Conservation (phyloP, 768 basidiomycete species). For the Mycena pura region DNA sequence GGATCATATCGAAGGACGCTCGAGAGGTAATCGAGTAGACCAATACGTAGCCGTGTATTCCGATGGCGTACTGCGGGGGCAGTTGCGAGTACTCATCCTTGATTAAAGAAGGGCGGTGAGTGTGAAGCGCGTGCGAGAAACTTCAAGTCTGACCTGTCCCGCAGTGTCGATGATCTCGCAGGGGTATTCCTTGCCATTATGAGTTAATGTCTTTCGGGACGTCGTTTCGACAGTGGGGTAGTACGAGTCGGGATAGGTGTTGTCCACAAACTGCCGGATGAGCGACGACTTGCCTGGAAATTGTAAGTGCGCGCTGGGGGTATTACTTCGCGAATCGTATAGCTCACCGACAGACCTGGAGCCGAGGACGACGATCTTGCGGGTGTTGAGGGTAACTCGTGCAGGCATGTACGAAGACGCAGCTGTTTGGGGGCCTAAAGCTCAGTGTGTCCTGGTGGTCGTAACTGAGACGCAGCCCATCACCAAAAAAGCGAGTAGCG, state of each 20-base stretch:
- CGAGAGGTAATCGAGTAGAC: constrained; percentile 93
- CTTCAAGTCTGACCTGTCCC: constrained; percentile 74
- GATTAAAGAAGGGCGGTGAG: constrained; percentile 9
- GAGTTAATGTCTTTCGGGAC: constrained; percentile 82
- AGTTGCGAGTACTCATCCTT: constrained; percentile 97
- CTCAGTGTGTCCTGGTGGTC: too few species aligned
- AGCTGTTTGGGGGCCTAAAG: background rate
- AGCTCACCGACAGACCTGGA: constrained; percentile 88
- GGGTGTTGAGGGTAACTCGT: constrained; percentile 14
- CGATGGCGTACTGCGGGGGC: constrained; percentile 92
- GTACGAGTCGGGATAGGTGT: constrained; percentile 90
- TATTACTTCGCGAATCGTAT: too few species aligned
- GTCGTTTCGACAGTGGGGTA: constrained; percentile 95
- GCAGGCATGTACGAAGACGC: background rate
- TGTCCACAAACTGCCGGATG: constrained; percentile 91
- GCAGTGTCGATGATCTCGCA: constrained; percentile 99
- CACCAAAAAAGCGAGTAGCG: too few species aligned
- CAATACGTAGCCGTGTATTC: constrained; percentile 96
- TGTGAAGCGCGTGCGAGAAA: constrained; percentile 8
- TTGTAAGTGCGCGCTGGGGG: too few species aligned
- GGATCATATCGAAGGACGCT: constrained; percentile 94
- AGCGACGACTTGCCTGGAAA: constrained; percentile 95
- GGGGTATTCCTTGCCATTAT: constrained; percentile 90
- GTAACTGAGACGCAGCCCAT: too few species aligned
- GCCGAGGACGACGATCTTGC: constrained; percentile 89